These are phyloP conservation scores for Vachellia pachyceras DNA, from an alignment of 306 rosid genomes.

Conservation along the genomic window DNA sequence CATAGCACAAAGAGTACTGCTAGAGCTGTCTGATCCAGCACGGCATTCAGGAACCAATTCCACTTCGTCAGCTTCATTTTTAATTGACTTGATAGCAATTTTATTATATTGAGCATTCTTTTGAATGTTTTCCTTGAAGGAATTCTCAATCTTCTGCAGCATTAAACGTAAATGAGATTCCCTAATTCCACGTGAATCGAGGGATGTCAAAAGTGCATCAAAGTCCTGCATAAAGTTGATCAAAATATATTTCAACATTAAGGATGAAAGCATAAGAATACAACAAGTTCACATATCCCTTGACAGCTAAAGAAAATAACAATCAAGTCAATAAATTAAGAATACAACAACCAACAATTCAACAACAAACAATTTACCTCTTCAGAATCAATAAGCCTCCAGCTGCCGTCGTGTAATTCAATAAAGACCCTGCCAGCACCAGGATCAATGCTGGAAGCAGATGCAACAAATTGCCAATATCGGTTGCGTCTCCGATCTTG, in stretches of 20 bases:
- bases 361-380: constrained; percentile 65
- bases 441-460: constrained; percentile 94
- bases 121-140: constrained; percentile 76
- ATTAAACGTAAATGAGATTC: constrained; percentile 93
- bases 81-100: constrained; percentile 42
- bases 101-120: constrained; percentile 50
- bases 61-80: constrained; percentile 62
- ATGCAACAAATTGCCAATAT: constrained; percentile 95
- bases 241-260: constrained; percentile 27
- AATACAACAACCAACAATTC: constrained; percentile 4
- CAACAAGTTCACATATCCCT: constrained; percentile 19
- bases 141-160: constrained; percentile 85
- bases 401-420: constrained; percentile 81
- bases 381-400: constrained; percentile 94
- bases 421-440: constrained; percentile 96
- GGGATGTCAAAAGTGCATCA: constrained; percentile 73
- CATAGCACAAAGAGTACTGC: constrained; percentile 67
- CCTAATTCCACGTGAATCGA: constrained; percentile 91
- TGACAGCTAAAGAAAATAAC: not conserved
- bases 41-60: constrained; percentile 50
- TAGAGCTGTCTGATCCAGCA: constrained; percentile 71
- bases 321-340: constrained; percentile 6
- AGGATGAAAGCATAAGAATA: constrained; percentile 12
- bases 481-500: constrained; percentile 98
- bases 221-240: constrained; percentile 65